Base-by-base conservation (phyloP, 2,329 filamentous ascomycete genomes). In the Zasmidium cellare region DNA sequence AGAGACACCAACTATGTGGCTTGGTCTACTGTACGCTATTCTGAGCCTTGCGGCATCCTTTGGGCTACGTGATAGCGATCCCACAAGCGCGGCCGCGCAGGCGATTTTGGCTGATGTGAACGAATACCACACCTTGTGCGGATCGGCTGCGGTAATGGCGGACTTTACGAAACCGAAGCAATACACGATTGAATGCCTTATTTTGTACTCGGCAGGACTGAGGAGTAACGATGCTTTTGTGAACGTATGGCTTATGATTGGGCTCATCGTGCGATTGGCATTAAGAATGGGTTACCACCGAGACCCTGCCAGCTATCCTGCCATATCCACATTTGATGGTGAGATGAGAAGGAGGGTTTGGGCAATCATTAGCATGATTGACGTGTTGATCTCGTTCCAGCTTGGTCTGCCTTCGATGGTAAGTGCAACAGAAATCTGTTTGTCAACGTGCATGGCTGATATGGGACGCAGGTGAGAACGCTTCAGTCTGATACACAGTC, bases 381-480 rank as follows among this genome's bases (percentile, higher is more conserved):
- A 82, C 31, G 69, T 77, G 0, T 59, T 81, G 9, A 71, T 80
- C 44, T 80, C 77, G 0, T 80, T 79, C 45, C 76, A 80, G 55
- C 71, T 80, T 38, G 80, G 79, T 0, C 68, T 82, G 18, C 80
- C 80, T 1, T 77, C 77, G n/a, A 78, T 81, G 73, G 74, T 81
- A 12, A 71, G 73, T 55, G 41, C 12, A 3, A 3, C n/a, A 3
- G 1, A 25, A 14, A 9, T 25, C 7, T 11, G 11, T 18, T 24
- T 22, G 3, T 18, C n/a, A 3, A 14, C 18, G 46, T 6, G 9
- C 7, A 19, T 46, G 19, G 49, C 57, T 60, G 28, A 62, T 38
- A 2, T 6, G 12, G 18, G 57, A 57, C 54, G 66, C 38, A 41
- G 35, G 35, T 41, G 7, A 63, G 62, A 45, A 69, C 74, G 5